Conservation (phyloP, 169 alveolate species). For the Plasmodium gallinaceum region DNA sequence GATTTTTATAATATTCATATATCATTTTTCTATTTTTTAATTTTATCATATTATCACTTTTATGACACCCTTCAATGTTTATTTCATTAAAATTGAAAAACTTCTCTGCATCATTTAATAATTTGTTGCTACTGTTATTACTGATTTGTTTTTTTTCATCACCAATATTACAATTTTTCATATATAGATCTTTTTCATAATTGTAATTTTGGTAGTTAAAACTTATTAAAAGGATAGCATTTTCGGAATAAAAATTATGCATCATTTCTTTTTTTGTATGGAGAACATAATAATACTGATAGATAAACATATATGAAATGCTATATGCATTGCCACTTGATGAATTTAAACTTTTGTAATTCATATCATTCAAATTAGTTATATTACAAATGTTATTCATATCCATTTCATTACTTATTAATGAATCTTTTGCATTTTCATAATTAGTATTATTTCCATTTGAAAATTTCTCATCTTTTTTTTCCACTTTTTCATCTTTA, state of each 20-base stretch:
- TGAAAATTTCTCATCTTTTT: not conserved
- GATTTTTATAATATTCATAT: conserved; percentile 11
- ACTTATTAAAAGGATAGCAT: conserved; percentile 45
- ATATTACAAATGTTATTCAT: not conserved
- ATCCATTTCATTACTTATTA: not conserved
- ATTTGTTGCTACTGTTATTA: not conserved
- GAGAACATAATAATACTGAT: conserved; percentile 54
- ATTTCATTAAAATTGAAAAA: conserved; percentile 38
- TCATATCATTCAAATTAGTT: conserved; percentile 9
- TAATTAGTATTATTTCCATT: not conserved
- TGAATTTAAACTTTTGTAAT: conserved; percentile 4
- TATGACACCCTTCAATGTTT: conserved; percentile 32
- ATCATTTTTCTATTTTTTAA: conserved; percentile 35
- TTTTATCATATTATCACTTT: conserved; percentile 41
- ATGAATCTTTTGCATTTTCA: not conserved
- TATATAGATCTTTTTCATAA: not conserved
- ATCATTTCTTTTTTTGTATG: conserved; percentile 71
- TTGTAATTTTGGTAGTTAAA: conserved; percentile 9
- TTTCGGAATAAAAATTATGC: conserved; percentile 64
- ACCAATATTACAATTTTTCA: not conserved
- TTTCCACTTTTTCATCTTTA: not conserved
- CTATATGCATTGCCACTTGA: conserved; percentile 33
- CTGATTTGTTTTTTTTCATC: not conserved
- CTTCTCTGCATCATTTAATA: not conserved
- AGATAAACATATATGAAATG: conserved; percentile 58